These are phyloP conservation scores for Aspergillus ustus DNA, from an alignment of 2,329 filamentous ascomycete genomes.

Conservation along the genomic window DNA sequence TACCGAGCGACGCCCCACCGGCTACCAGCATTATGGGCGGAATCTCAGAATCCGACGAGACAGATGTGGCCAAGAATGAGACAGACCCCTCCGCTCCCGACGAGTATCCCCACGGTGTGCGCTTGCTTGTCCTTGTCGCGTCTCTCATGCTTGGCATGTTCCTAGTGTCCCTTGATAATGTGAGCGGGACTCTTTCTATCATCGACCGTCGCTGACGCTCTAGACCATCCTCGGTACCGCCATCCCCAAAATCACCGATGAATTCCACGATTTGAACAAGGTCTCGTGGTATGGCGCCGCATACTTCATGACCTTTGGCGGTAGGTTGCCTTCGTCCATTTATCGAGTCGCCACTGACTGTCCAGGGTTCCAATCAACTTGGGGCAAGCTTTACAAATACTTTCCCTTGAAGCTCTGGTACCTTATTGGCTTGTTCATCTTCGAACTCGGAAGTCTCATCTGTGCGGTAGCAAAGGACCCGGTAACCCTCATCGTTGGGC, in stretches of 20 bases:
- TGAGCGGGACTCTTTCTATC: background rate
- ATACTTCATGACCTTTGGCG: constrained; percentile 50
- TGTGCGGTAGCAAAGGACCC: background rate
- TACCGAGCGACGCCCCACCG: background rate
- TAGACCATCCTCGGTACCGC: constrained; percentile 32
- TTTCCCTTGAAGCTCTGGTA: background rate
- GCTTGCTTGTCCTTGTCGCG: background rate
- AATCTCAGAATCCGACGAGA: background rate
- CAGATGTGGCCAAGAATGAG: background rate
- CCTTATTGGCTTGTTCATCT: background rate
- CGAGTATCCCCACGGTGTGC: constrained; percentile 1
- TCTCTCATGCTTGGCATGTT: constrained; percentile 10
- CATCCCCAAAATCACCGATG: constrained; percentile 44
- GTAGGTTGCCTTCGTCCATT: constrained; percentile 6
- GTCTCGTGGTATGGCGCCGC: constrained; percentile 47
- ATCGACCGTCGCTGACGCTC: background rate
- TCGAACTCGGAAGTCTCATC: background rate
- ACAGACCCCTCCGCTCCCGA: background rate
- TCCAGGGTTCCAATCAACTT: constrained; percentile 46
- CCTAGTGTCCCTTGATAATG: constrained; percentile 2
- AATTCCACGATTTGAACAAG: constrained; percentile 47
- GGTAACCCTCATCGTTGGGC: background rate
- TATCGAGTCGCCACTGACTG: too few relatives aligned
- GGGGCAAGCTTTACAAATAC: constrained; percentile 19
- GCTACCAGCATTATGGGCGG: background rate